These are phyloP conservation scores for Aureobasidium mangrovei DNA, from an alignment of 2,329 filamentous ascomycete genomes.

Conservation along the genomic window DNA sequence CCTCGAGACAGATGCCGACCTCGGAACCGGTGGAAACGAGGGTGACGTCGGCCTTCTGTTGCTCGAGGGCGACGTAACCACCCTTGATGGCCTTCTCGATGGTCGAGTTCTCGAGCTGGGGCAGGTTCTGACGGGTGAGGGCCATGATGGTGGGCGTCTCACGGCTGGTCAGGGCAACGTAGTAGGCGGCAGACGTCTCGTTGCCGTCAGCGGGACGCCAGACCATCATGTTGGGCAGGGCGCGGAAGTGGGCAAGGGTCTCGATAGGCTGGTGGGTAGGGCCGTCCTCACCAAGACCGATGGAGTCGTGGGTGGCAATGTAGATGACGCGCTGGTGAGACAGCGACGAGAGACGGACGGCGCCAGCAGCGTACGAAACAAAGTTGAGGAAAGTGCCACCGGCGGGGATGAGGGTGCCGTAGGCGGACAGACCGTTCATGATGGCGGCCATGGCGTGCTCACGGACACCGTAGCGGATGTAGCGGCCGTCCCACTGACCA, in stretches of 20 bases:
- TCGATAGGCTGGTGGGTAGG: constrained; percentile 99
- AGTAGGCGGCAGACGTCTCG: constrained; percentile 97
- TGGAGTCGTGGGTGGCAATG: constrained; percentile 97
- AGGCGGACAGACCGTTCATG: constrained; percentile 90
- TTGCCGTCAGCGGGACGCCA: constrained; percentile 98
- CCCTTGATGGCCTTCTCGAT: constrained; percentile 88
- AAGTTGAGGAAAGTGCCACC: constrained; percentile 99
- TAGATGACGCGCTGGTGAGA: constrained; percentile 88
- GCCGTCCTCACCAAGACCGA: constrained; percentile 96
- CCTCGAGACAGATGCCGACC: constrained; percentile 86
- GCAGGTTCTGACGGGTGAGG: constrained; percentile 94
- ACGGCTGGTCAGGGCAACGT: constrained; percentile 82
- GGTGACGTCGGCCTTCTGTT: constrained; percentile 74
- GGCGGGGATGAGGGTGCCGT: constrained; percentile 90
- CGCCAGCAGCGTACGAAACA: constrained; percentile 92
- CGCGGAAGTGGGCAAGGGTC: constrained; percentile 96
- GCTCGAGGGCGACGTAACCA: constrained; percentile 84
- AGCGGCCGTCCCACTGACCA: constrained; percentile 83
- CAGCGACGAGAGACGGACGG: constrained; percentile 86
- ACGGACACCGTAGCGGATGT: constrained; percentile 85
- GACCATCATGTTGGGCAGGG: constrained; percentile 97
- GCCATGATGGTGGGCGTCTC: constrained; percentile 88
- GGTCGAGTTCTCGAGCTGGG: constrained; percentile 89
- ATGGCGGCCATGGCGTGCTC: constrained; percentile 89
- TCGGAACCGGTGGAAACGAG: constrained; percentile 94